Percentiles rank a stretch among this genome's conserved stretches.
Evolutionary conservation across 164 flowering plant genomes (phyloP).

Genomic region (Annona cherimola): DNA sequence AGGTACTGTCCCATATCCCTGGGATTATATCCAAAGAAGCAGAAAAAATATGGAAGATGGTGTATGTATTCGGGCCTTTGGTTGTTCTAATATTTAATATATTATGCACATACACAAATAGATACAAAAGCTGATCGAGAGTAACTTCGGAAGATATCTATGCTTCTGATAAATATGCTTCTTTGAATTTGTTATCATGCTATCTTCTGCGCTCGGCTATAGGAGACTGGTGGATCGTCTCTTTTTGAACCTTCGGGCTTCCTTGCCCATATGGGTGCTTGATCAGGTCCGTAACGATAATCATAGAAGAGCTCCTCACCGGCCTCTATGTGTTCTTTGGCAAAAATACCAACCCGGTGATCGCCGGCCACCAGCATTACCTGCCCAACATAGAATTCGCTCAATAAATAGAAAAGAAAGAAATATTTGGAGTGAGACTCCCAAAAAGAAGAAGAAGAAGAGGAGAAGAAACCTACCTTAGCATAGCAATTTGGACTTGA

Average conservation of each 20-base stretch:
- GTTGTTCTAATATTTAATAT: neutral
- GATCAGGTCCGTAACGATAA: conserved; percentile 80
- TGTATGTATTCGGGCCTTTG: neutral
- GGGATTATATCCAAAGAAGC: neutral
- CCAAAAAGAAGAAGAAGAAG: neutral
- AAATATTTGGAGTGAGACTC: no score
- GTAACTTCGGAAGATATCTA: neutral
- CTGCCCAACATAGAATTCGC: conserved; percentile 28
- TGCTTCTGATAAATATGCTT: neutral
- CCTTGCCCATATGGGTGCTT: conserved; percentile 91
- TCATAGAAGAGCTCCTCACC: conserved; percentile 94
- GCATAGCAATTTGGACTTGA: conserved; percentile 92
- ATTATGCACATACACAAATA: neutral
- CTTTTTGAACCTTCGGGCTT: conserved; percentile 73
- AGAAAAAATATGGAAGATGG: neutral
- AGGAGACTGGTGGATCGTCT: conserved; percentile 53
- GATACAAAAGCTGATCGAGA: neutral
- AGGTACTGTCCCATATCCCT: neutral
- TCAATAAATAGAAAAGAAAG: neutral
- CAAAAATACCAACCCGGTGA: conserved; percentile 94
- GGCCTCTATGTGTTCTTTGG: conserved; percentile 86
- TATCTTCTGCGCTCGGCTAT: conserved; percentile 71
- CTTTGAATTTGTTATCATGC: conserved; percentile 2
- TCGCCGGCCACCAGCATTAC: conserved; percentile 97
- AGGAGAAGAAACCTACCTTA: conserved; percentile 43